phyloP scores from a whole-genome alignment of 2,329 filamentous ascomycete species.

The Ceratocystis harringtonii region DNA sequence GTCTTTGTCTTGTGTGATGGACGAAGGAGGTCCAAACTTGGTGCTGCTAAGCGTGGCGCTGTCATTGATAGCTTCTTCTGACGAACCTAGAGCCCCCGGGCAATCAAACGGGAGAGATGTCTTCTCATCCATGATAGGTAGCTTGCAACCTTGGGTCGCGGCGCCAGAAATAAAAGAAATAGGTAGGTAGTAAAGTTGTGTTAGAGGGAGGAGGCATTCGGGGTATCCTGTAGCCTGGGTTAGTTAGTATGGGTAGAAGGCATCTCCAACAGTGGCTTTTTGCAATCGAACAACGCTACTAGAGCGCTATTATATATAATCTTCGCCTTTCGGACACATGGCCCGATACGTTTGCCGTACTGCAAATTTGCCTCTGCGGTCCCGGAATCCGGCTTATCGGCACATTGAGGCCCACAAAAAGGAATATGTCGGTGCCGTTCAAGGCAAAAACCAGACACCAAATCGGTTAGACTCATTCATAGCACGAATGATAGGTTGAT shows the following conservation, averaged over 20 bases:
- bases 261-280: background rate
- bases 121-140: background rate
- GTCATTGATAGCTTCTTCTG: background rate
- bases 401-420: background rate
- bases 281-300: background rate
- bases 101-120: background rate
- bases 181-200: background rate
- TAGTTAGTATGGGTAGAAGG: background rate
- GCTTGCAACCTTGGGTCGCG: background rate
- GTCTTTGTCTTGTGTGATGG: background rate
- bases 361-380: slow-evolving; percentile 8
- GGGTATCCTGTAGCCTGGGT: background rate
- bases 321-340: background rate
- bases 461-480: background rate
- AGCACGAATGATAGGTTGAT: background rate
- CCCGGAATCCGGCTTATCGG: slow-evolving; percentile 6
- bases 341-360: background rate
- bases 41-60: background rate
- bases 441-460: background rate
- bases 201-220: background rate
- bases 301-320: background rate
- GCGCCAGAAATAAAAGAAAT: background rate
- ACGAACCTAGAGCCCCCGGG: background rate
- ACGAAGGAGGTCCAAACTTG: background rate
- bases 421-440: background rate